Percentiles rank a stretch among this genome's conserved stretches.
Evolutionary conservation across 73 alveolate genomes (phyloP).

Genomic region (Paramecium biaurelia): DNA sequence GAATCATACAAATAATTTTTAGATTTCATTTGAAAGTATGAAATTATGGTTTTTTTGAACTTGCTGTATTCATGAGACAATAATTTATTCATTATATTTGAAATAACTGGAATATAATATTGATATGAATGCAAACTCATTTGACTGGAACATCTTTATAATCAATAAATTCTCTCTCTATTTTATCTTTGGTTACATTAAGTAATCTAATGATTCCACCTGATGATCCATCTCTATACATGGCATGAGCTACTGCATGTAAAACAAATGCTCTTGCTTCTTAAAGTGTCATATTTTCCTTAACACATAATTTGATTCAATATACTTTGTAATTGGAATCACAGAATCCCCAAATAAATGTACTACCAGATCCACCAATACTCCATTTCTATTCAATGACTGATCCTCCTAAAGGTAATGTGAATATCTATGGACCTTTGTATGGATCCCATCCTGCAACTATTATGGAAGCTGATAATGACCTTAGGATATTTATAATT

Average conservation of each 20-base stretch:
- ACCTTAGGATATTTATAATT: conserved; percentile 34
- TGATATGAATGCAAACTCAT: background rate
- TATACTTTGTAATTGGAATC: conserved; percentile 81
- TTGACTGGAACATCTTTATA: conserved; percentile 56
- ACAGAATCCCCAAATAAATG: conserved; percentile 84
- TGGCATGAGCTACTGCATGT: conserved; percentile 87
- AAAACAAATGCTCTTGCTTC: conserved; percentile 87
- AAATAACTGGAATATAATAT: background rate
- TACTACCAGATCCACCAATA: conserved; percentile 88
- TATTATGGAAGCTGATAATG: conserved; percentile 85
- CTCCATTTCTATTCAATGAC: conserved; percentile 71
- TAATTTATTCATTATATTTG: background rate
- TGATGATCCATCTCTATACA: conserved; percentile 90
- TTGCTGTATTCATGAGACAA: background rate
- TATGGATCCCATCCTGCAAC: conserved; percentile 93
- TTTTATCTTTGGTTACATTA: conserved; percentile 88
- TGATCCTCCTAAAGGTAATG: conserved; percentile 81
- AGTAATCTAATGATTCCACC: conserved; percentile 92
- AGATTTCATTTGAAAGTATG: no score
- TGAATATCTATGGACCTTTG: conserved; percentile 87
- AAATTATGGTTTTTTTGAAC: background rate
- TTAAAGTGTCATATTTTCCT: conserved; percentile 83
- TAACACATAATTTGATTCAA: background rate
- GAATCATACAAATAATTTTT: background rate
- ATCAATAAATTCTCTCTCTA: conserved; percentile 73